phyloP scores from a whole-genome alignment of 768 basidiomycete genomes.

The Leccinum longicurvipes region DNA sequence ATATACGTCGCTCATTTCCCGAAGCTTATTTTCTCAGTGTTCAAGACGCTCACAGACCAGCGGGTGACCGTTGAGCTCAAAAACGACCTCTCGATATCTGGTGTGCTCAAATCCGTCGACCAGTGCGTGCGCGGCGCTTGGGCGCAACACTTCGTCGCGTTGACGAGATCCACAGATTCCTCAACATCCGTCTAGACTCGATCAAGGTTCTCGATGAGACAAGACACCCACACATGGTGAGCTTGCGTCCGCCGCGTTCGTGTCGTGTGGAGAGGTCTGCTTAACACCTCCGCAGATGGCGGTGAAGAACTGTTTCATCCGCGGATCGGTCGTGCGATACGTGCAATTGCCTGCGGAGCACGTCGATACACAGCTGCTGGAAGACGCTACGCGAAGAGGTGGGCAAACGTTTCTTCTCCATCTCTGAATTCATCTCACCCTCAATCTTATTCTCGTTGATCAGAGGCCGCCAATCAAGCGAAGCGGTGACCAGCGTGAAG shows the following conservation, averaged over 20 bases:
- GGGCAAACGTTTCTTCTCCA: conserved; percentile 11
- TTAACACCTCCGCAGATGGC: conserved; percentile 66
- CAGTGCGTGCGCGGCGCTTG: conserved; percentile 57
- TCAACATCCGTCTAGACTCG: conserved; percentile 94
- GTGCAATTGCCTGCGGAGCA: conserved; percentile 90
- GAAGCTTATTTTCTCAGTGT: conserved; percentile 92
- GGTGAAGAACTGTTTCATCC: conserved; percentile 98
- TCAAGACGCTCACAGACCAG: conserved; percentile 98
- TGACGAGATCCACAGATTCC: conserved; percentile 51
- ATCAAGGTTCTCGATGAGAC: conserved; percentile 92
- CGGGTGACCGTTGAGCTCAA: conserved; percentile 96
- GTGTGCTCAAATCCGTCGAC: conserved; percentile 95
- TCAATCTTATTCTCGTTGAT: conserved; percentile 1
- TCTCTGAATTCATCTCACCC: conserved; percentile 1
- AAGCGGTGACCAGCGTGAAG: conserved; percentile 30
- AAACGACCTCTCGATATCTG: conserved; percentile 96
- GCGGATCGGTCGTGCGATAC: conserved; percentile 97
- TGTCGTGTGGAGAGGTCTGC: not conserved
- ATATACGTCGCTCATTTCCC: conserved; percentile 8
- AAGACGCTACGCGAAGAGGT: conserved; percentile 98
- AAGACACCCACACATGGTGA: conserved; percentile 95
- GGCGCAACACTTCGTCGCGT: not conserved
- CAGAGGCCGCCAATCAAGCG: conserved; percentile 42
- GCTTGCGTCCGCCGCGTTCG: conserved; percentile 15
- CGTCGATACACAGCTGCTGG: conserved; percentile 92